These are phyloP conservation scores for Citrullus amarus DNA, from an alignment of 306 rosid genomes.

Conservation along the genomic window DNA sequence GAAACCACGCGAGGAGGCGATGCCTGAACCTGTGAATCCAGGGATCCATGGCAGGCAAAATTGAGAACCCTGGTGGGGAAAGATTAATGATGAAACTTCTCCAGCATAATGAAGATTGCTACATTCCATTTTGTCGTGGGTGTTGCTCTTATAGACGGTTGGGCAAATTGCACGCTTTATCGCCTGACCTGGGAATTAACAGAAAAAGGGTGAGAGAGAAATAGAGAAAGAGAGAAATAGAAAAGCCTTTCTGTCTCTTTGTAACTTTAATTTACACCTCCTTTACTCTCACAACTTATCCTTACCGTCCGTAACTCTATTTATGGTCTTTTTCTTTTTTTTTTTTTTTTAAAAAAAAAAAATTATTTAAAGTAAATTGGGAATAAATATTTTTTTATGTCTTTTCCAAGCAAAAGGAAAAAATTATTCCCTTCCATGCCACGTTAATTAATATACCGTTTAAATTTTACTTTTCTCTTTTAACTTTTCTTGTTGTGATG, in stretches of 20 bases:
- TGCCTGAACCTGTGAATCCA: constrained; percentile 51
- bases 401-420: background rate
- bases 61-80: background rate
- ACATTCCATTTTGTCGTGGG: constrained; percentile 4
- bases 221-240: background rate
- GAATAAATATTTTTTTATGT: background rate
- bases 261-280: background rate
- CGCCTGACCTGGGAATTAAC: constrained; percentile 4
- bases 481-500: background rate
- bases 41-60: constrained; percentile 31
- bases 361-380: background rate
- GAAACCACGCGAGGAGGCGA: constrained; percentile 60
- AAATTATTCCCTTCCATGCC: background rate
- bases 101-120: background rate
- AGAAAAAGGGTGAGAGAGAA: background rate
- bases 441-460: background rate
- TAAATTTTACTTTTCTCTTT: background rate
- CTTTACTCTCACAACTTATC: background rate
- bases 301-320: background rate
- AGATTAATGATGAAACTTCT: background rate
- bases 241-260: background rate
- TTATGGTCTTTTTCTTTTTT: background rate
- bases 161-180: background rate
- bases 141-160: constrained; percentile 7
- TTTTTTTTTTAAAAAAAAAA: background rate